Percentiles rank a stretch among this genome's conserved stretches.
Evolutionary conservation across 2,329 filamentous ascomycete species (phyloP).

Genomic region (Berkeleyomyces rouxiae): DNA sequence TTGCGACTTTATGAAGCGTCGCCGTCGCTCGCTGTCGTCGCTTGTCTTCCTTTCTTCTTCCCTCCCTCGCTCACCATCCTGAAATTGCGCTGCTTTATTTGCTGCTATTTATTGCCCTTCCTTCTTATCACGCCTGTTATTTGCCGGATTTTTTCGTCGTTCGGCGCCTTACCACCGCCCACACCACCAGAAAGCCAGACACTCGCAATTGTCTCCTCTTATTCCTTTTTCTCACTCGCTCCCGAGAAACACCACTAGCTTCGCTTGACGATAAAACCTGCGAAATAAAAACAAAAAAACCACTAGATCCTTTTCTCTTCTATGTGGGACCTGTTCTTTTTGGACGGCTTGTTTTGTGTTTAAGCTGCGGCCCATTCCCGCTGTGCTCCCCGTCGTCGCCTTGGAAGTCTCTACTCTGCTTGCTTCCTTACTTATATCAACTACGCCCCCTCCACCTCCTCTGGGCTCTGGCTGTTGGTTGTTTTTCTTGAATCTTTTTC

Average conservation of each 20-base stretch:
- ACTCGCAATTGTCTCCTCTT: not conserved
- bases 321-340: not conserved
- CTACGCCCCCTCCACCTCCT: not conserved
- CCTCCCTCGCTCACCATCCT: not conserved
- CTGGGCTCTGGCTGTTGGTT: not conserved
- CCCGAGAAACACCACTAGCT: not conserved
- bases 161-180: not conserved
- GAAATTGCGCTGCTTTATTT: not conserved
- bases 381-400: not conserved
- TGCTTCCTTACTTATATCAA: not conserved
- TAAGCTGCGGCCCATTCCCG: slow-evolving; percentile 7
- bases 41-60: not conserved
- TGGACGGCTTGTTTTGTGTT: slow-evolving; percentile 1
- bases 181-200: too few species aligned
- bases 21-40: not conserved
- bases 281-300: not conserved
- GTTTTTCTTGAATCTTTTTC: not conserved
- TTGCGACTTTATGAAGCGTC: not conserved
- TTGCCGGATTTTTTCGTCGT: not conserved
- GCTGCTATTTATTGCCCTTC: not conserved
- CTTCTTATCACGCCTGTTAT: not conserved
- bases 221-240: not conserved
- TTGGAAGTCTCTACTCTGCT: not conserved
- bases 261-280: not conserved
- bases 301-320: not conserved